phyloP scores from a whole-genome alignment of 345 rosid species.

The Pistacia atlantica region DNA sequence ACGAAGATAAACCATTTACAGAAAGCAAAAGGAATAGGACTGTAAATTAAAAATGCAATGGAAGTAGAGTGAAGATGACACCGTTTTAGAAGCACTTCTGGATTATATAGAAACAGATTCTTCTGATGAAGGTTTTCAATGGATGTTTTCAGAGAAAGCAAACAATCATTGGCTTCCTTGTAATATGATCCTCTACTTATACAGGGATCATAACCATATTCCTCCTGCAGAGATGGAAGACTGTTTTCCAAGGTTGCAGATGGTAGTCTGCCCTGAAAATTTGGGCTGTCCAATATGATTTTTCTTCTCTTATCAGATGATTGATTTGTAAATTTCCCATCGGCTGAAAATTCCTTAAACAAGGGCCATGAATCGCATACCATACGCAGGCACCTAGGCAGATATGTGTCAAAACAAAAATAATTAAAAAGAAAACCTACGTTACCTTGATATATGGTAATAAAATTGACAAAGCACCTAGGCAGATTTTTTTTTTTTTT shows the following conservation, averaged over 20 bases:
- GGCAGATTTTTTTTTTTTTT: no score
- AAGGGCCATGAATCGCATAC: constrained; percentile 60
- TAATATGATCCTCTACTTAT: constrained; percentile 33
- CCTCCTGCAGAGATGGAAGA: constrained; percentile 20
- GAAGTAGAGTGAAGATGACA: constrained; percentile 22
- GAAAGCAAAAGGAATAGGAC: neutral
- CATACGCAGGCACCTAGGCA: constrained; percentile 58
- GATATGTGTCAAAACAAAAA: neutral
- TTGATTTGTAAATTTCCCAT: constrained; percentile 23
- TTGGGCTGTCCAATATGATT: constrained; percentile 26
- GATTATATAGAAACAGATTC: constrained; percentile 79
- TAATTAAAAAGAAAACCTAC: neutral
- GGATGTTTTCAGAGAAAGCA: constrained; percentile 72
- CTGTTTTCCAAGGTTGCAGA: constrained; percentile 8
- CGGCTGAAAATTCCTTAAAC: constrained; percentile 48
- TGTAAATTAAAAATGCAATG: constrained; percentile 8
- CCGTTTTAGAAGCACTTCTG: constrained; percentile 79
- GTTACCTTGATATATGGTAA: neutral
- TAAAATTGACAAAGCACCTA: neutral
- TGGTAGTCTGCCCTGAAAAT: constrained; percentile 20
- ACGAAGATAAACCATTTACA: neutral
- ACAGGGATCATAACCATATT: constrained; percentile 16
- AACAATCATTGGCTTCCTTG: constrained; percentile 62
- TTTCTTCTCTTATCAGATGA: constrained; percentile 59
- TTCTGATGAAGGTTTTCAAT: constrained; percentile 64